phyloP scores from a whole-genome alignment of 2,329 filamentous ascomycete genomes.

The Aspergillus novoparasiticus region DNA sequence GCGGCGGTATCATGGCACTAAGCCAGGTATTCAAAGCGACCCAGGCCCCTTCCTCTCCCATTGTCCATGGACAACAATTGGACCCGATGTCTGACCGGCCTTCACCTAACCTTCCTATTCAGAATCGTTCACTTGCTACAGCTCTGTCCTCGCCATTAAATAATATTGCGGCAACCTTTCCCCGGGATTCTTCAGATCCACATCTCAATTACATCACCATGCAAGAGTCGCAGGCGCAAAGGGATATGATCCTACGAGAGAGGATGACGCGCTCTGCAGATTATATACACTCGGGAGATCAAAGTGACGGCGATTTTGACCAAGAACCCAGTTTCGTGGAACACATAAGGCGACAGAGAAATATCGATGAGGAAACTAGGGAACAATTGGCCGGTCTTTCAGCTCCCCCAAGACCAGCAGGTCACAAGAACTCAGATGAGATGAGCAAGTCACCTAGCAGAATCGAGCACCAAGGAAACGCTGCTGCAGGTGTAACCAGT shows the following conservation, averaged over 20 bases:
- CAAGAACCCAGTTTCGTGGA: constrained; percentile 45
- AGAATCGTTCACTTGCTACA: constrained; percentile 37
- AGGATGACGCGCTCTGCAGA: constrained; percentile 39
- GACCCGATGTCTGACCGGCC: constrained; percentile 50
- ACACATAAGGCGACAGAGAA: constrained; percentile 35
- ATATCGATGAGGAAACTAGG: constrained; percentile 37
- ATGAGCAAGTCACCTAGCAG: constrained; percentile 7
- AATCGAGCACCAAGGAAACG: constrained; percentile 24
- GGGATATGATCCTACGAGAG: constrained; percentile 37
- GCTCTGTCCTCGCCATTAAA: constrained; percentile 43
- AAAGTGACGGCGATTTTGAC: constrained; percentile 47
- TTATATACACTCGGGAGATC: constrained; percentile 35
- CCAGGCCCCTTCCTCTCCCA: constrained; percentile 51
- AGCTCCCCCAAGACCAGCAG: constrained; percentile 32
- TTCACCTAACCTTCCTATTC: constrained; percentile 51
- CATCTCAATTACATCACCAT: constrained; percentile 48
- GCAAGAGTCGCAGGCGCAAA: constrained; percentile 48
- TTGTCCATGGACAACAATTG: constrained; percentile 37
- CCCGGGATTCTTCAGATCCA: constrained; percentile 44
- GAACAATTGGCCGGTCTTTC: constrained; percentile 40
- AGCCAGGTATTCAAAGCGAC: constrained; percentile 54
- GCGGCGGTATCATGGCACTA: constrained; percentile 45
- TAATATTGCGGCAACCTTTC: constrained; percentile 34
- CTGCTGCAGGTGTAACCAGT: constrained; percentile 28
- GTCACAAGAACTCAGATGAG: constrained; percentile 1